Evolutionary conservation across 139 green algal genomes (phyloP), one percentile per base, ranked within the genome.

Genomic region (Haematococcus lacustris): DNA sequence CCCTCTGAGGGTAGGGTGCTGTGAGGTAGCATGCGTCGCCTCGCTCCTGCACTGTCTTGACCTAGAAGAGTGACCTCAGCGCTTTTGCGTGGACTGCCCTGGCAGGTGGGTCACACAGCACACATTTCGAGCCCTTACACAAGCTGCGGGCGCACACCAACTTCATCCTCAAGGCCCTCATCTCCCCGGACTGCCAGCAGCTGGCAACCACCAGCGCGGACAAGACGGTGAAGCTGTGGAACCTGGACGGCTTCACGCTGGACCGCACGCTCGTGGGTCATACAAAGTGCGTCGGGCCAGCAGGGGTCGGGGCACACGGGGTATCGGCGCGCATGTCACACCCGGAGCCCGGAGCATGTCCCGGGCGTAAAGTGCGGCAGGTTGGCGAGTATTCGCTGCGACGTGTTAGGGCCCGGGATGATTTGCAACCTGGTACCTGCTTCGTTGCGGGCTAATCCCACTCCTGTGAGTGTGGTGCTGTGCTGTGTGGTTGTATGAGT

Each of bases 101-200:
- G 3, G n/a, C 68, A 83, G 82, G 84, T 64, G 75, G 66, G 33
- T 85, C 80, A 30, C 70, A 88, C 13, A 89, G 89, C 23, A 95
- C 95, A 0, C 91, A 97, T 76, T 99, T 99, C 81, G 95, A 99
- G 86, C 95, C 96, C 4, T 87, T 98, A 72, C 95, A 99, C 86
- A 97, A 97, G 87, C 88, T 99, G 35, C 78, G 90, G 3, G 95
- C 96, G 21, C 96, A 99, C 84, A 68, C 81, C 43, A 74, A 70
- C 38, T 94, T 96, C 85, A 91, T 99, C 50, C 88, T 99, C 66
- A 98, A 99, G 80, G 97, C 91, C 86, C 82, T 98, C 72, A 91
- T 99, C 74, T 92, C 79, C 66, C 96, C 96, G 0, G 94, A 99
- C 75, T 89, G 93, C 71, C 87, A 91, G 64, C 88, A 94, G 82